phyloP scores from a whole-genome alignment of 2,329 filamentous ascomycete species.

The Colletotrichum kahawae region DNA sequence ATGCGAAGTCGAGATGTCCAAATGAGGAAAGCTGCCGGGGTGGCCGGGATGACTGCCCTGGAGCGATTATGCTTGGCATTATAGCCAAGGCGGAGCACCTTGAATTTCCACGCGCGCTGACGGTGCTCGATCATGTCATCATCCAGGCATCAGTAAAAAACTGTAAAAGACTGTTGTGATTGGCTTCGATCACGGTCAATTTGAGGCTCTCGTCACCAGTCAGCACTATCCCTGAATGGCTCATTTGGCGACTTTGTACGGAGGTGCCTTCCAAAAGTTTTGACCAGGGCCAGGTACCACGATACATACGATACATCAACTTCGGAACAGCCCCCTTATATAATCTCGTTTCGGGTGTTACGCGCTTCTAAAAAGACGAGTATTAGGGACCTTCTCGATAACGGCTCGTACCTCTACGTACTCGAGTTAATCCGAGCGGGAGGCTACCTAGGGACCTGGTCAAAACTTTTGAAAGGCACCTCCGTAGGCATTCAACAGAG shows the following conservation, averaged over 20 bases:
- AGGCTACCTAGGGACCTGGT: too few species aligned
- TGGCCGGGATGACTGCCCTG: background rate
- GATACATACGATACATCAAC: too few species aligned
- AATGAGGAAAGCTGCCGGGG: background rate
- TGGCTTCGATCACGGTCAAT: background rate
- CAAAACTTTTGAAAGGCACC: too few species aligned
- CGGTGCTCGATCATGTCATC: background rate
- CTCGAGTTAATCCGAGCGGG: too few species aligned
- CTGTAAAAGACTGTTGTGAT: too few species aligned
- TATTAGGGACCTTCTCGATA: too few species aligned
- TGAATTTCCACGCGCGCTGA: background rate
- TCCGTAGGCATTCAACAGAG: background rate
- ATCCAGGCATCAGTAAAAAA: background rate
- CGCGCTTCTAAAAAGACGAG: too few species aligned
- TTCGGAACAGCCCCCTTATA: too few species aligned
- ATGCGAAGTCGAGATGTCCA: background rate
- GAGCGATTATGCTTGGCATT: background rate
- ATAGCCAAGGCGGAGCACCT: rapidly evolving
- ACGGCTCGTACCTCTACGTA: too few species aligned
- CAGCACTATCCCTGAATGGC: background rate
- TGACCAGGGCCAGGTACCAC: too few species aligned
- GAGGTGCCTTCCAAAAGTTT: too few species aligned
- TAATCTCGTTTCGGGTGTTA: too few species aligned
- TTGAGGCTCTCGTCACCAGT: rapidly evolving
- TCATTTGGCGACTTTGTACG: background rate